Conservation (phyloP, 108 stramenopile genomes). For the Skeletonema marinoi region DNA sequence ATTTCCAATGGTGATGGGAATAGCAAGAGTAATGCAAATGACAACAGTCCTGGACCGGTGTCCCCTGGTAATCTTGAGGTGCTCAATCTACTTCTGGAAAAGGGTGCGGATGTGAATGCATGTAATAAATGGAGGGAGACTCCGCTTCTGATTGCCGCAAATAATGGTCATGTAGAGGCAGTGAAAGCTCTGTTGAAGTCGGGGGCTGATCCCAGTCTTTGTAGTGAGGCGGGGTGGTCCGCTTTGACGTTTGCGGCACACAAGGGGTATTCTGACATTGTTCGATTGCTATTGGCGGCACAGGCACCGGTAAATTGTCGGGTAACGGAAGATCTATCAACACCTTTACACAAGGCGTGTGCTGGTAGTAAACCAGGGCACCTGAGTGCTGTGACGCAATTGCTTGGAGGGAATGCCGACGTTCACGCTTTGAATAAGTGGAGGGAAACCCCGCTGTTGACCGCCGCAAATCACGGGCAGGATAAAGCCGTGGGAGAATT, state of each 20-base stretch:
- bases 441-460: constrained; percentile 88
- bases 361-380: constrained; percentile 87
- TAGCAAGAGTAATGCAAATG: constrained; percentile 36
- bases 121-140: constrained; percentile 93
- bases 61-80: constrained; percentile 70
- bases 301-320: constrained; percentile 85
- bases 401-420: constrained; percentile 75
- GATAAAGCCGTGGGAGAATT: constrained; percentile 78
- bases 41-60: constrained; percentile 38
- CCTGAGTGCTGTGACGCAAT: constrained; percentile 70
- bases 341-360: constrained; percentile 90
- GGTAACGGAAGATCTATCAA: constrained; percentile 84
- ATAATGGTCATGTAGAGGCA: constrained; percentile 88
- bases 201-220: constrained; percentile 82
- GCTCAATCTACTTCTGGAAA: constrained; percentile 72
- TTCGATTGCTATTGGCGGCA: constrained; percentile 65
- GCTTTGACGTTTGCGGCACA: constrained; percentile 93
- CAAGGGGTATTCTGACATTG: constrained; percentile 92
- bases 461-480: constrained; percentile 91
- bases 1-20: constrained; percentile 1
- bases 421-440: constrained; percentile 92
- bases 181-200: constrained; percentile 77
- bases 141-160: constrained; percentile 81
- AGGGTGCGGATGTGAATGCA: constrained; percentile 88
- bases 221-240: constrained; percentile 89